These are phyloP conservation scores for Cylindrotheca fusiformis DNA, from an alignment of 108 stramenopile genomes.

Conservation along the genomic window DNA sequence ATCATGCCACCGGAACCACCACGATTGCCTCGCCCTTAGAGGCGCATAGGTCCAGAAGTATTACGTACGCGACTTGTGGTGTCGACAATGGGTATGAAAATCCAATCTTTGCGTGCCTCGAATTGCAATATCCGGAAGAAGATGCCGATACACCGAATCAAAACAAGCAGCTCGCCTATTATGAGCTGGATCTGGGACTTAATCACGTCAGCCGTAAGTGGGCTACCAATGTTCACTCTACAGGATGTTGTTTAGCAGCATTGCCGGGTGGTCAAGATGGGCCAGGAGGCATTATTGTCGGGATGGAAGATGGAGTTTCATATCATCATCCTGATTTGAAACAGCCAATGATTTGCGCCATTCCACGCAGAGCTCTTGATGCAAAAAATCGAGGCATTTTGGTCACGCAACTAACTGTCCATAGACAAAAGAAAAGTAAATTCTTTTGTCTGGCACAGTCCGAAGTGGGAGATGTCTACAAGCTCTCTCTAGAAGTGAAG, in stretches of 20 bases:
- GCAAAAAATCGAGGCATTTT: slow-evolving; percentile 76
- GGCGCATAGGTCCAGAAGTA: slow-evolving; percentile 87
- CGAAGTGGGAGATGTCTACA: slow-evolving; percentile 97
- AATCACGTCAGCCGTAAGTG: slow-evolving; percentile 96
- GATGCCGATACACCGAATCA: slow-evolving; percentile 34
- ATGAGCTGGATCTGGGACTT: slow-evolving; percentile 97
- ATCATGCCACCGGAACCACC: slow-evolving; percentile 63
- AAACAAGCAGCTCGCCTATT: slow-evolving; percentile 83
- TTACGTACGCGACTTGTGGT: slow-evolving; percentile 84
- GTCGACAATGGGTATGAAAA: slow-evolving; percentile 98
- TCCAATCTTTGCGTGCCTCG: slow-evolving; percentile 95
- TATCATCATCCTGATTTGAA: slow-evolving; percentile 67
- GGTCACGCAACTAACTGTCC: slow-evolving; percentile 75
- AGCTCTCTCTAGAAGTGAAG: slow-evolving; percentile 67
- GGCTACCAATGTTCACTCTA: slow-evolving; percentile 62
- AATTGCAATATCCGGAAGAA: slow-evolving; percentile 93
- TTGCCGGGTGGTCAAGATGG: slow-evolving; percentile 93
- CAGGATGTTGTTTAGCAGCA: slow-evolving; percentile 86
- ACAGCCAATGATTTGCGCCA: slow-evolving; percentile 46
- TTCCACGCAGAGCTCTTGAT: slow-evolving; percentile 83
- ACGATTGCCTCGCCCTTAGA: slow-evolving; percentile 94
- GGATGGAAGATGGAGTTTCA: slow-evolving; percentile 90
- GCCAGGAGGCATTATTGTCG: slow-evolving; percentile 94
- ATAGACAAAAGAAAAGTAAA: slow-evolving; percentile 88
- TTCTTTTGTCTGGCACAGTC: slow-evolving; percentile 95